phyloP scores from a whole-genome alignment of 306 rosid genomes.

The Medicago ruthenica region DNA sequence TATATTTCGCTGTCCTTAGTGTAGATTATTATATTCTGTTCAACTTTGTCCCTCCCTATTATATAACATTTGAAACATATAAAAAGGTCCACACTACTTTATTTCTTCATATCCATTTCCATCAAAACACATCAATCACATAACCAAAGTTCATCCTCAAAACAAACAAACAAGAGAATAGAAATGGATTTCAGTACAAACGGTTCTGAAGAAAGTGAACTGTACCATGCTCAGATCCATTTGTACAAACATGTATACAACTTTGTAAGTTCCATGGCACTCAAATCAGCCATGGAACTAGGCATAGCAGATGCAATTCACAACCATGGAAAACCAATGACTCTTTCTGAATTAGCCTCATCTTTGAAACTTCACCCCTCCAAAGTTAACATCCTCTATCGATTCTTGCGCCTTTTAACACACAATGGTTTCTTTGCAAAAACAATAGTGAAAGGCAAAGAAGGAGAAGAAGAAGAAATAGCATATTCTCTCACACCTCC shows the following conservation, averaged over 20 bases:
- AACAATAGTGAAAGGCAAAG: conserved; percentile 9
- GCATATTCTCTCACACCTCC: conserved; percentile 55
- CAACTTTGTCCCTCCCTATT: background rate
- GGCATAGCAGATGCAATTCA: conserved; percentile 60
- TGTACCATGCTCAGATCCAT: conserved; percentile 59
- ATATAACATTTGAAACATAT: background rate
- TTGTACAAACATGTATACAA: conserved; percentile 52
- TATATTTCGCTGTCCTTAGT: background rate
- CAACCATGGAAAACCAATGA: conserved; percentile 53
- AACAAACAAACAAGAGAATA: background rate
- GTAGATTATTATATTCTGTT: background rate
- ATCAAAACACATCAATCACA: background rate
- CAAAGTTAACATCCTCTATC: conserved; percentile 21
- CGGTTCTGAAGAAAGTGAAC: conserved; percentile 39
- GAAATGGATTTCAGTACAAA: conserved; percentile 24
- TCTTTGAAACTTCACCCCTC: conserved; percentile 49
- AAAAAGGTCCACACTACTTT: background rate
- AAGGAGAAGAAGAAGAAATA: conserved; percentile 36
- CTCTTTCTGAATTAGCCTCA: conserved; percentile 48
- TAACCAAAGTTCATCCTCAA: background rate
- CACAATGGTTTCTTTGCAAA: conserved; percentile 51
- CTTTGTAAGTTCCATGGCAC: conserved; percentile 59
- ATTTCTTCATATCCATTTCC: conserved; percentile 6
- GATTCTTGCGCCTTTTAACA: conserved; percentile 53
- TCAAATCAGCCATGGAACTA: conserved; percentile 53